phyloP scores from a whole-genome alignment of 2,329 filamentous ascomycete species.

The Trichoderma simmonsii region DNA sequence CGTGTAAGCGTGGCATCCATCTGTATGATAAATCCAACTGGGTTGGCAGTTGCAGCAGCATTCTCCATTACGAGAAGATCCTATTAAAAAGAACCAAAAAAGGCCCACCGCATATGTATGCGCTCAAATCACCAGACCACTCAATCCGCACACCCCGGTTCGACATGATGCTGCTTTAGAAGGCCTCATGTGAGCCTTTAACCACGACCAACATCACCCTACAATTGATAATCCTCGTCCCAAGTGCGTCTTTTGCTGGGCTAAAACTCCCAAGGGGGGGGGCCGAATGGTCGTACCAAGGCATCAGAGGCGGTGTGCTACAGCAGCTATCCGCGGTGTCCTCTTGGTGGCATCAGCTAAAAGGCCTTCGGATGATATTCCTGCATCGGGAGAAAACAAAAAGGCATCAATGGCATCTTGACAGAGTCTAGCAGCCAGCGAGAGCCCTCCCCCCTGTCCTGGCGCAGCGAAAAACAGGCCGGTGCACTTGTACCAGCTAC shows the following conservation, averaged over 20 bases:
- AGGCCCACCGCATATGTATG: conserved; percentile 10
- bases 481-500: neutral
- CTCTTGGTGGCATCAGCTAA: neutral
- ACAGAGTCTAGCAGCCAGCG: neutral
- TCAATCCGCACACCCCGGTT: neutral
- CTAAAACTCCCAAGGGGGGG: neutral
- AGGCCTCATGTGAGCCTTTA: neutral
- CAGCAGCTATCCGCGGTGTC: conserved; percentile 10
- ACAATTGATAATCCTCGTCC: neutral
- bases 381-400: neutral
- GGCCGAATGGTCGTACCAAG: neutral
- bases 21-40: neutral
- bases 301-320: conserved; percentile 13
- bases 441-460: neutral
- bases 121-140: conserved; percentile 14
- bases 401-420: neutral
- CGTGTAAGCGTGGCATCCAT: neutral
- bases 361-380: neutral
- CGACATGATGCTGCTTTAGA: neutral
- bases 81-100: neutral
- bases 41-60: neutral
- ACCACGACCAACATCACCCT: neutral
- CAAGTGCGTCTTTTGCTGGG: neutral
- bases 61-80: neutral
- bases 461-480: neutral